Percentiles rank a stretch among this genome's conserved stretches.
phyloP scores from a whole-genome alignment of 192 early-diverging fungal species.

The Coemansia umbellata region DNA sequence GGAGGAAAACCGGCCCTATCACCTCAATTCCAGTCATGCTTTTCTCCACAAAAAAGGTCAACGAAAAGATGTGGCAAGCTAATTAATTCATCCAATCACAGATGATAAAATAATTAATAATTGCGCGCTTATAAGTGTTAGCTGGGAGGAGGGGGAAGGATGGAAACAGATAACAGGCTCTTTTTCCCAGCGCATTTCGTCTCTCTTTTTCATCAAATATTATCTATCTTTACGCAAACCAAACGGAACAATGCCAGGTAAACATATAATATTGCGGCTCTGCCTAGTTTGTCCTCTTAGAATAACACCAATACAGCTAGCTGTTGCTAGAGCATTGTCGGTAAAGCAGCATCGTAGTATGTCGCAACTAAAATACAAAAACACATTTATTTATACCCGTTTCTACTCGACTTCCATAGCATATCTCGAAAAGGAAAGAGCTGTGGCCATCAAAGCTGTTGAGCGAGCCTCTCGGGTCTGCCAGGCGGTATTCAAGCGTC shows the following conservation, averaged over 20 bases:
- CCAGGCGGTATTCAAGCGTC: slow-evolving; percentile 73
- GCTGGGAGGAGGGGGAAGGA: too few species aligned
- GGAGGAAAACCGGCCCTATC: too few species aligned
- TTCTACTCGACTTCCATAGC: slow-evolving; percentile 13
- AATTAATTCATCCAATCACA: too few species aligned
- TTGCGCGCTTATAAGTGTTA: too few species aligned
- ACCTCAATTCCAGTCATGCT: too few species aligned
- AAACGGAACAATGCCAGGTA: slow-evolving; percentile 5
- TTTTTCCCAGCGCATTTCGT: background rate
- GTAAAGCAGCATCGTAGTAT: background rate
- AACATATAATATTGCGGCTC: too few species aligned
- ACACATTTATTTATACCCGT: background rate
- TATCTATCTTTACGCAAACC: background rate
- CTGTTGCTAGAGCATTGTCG: background rate
- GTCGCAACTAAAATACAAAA: background rate
- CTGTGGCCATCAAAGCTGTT: slow-evolving; percentile 87
- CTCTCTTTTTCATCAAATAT: background rate
- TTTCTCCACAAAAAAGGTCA: too few species aligned
- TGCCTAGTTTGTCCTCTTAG: too few species aligned
- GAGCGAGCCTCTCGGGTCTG: slow-evolving; percentile 84
- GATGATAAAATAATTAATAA: too few species aligned
- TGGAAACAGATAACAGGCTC: too few species aligned
- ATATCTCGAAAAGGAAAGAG: slow-evolving; percentile 63
- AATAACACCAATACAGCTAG: background rate
- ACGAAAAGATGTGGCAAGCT: too few species aligned